Percentiles rank a stretch among this genome's conserved stretches.
These are phyloP conservation scores for Endoconidiophora laricicola DNA, from an alignment of 2,329 filamentous ascomycete species.

Conservation along the genomic window DNA sequence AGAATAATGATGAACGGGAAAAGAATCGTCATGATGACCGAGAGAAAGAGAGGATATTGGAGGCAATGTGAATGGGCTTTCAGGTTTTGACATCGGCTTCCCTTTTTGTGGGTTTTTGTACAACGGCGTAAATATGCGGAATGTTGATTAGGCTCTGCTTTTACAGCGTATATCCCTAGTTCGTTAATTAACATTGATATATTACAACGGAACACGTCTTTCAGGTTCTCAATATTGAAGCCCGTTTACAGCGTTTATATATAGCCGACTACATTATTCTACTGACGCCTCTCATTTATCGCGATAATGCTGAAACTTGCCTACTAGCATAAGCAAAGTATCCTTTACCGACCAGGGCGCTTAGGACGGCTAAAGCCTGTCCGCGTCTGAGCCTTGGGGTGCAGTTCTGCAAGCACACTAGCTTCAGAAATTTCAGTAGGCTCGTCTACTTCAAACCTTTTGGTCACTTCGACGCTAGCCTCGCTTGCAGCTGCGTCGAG, in stretches of 20 bases:
- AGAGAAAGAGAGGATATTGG: neutral
- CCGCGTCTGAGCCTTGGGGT: constrained; percentile 48
- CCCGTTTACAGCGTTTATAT: neutral
- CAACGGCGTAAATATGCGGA: too few species aligned
- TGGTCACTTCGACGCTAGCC: constrained; percentile 48
- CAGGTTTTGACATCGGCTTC: neutral
- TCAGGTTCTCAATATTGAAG: neutral
- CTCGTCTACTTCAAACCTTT: constrained; percentile 53
- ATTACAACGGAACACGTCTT: too few species aligned
- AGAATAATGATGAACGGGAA: constrained; percentile 1
- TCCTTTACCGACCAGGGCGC: constrained; percentile 48
- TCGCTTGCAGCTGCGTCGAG: constrained; percentile 48
- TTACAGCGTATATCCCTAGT: too few species aligned
- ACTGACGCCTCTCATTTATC: too few species aligned
- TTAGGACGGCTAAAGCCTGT: constrained; percentile 62
- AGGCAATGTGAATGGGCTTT: neutral
- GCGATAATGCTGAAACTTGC: too few species aligned
- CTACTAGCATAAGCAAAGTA: neutral
- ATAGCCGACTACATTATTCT: neutral
- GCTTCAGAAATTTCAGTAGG: constrained; percentile 55
- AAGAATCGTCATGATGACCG: neutral
- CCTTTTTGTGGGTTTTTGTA: neutral
- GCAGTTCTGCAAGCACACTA: constrained; percentile 47
- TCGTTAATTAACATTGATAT: too few species aligned
- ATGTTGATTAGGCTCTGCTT: too few species aligned